A percentile compares a stretch with the other conserved stretches of the same genome.
Evolutionary conservation across 441 rosid species (phyloP).

Genomic region (Pelargonium myrrhifolium): DNA sequence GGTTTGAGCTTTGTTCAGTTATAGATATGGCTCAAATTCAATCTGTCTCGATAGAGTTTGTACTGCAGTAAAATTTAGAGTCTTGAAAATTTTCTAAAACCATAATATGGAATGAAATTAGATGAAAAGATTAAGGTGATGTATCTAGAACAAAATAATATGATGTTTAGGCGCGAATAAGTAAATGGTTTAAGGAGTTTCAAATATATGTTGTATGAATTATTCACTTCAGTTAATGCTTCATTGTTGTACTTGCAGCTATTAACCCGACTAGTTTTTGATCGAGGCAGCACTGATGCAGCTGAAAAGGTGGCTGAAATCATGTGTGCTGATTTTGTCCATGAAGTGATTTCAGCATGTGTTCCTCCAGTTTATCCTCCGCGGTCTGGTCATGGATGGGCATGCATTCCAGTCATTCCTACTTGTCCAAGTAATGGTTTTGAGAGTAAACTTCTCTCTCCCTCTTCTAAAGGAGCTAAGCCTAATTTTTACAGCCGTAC

Average conservation of each 20-base stretch:
- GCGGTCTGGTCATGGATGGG: slow-evolving; percentile 96
- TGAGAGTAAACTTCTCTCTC: slow-evolving; percentile 62
- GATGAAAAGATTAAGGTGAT: not conserved
- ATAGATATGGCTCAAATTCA: not conserved
- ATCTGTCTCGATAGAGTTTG: not conserved
- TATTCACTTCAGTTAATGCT: slow-evolving; percentile 13
- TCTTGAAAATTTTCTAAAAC: not conserved
- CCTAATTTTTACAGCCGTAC: slow-evolving; percentile 63
- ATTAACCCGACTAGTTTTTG: slow-evolving; percentile 93
- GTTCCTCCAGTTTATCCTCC: slow-evolving; percentile 99
- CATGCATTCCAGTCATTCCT: slow-evolving; percentile 82
- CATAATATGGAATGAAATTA: not conserved
- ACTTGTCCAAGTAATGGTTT: slow-evolving; percentile 39
- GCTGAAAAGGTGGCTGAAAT: slow-evolving; percentile 95
- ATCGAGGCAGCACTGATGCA: slow-evolving; percentile 93
- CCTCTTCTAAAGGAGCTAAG: slow-evolving; percentile 68
- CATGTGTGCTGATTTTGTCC: slow-evolving; percentile 97
- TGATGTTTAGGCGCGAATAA: not conserved
- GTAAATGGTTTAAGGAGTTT: slow-evolving; percentile 2
- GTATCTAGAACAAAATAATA: too few relatives aligned
- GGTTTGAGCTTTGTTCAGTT: slow-evolving; percentile 7
- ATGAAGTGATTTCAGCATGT: slow-evolving; percentile 95
- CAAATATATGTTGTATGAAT: not conserved
- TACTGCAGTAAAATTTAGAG: not conserved
- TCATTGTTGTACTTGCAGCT: slow-evolving; percentile 48